Evolutionary conservation across 257 asterid species (phyloP).

Genomic region (Ilex asprella): DNA sequence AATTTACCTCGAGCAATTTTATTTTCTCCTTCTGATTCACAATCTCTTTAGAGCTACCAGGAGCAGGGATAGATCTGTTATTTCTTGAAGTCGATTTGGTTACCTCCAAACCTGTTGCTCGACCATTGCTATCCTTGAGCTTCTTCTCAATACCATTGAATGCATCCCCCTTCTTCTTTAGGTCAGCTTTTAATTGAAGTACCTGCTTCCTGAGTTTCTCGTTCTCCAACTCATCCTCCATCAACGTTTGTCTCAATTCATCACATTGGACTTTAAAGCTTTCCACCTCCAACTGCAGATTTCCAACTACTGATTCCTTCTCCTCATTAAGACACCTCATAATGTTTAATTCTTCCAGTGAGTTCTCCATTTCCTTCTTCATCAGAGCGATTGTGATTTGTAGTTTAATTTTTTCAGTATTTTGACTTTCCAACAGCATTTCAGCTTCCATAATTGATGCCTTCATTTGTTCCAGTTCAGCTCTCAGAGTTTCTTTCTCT

Average conservation of each 20-base stretch:
- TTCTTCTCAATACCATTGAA: slow-evolving; percentile 55
- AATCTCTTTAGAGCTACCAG: slow-evolving; percentile 46
- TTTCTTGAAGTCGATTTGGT: slow-evolving; percentile 26
- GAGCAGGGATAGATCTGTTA: slow-evolving; percentile 16
- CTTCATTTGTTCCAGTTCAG: slow-evolving; percentile 45
- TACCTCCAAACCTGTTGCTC: slow-evolving; percentile 27
- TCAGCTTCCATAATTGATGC: slow-evolving; percentile 39
- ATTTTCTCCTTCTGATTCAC: slow-evolving; percentile 64
- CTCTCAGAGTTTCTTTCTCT: slow-evolving; percentile 28
- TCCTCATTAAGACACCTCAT: slow-evolving; percentile 42
- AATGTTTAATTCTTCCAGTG: slow-evolving; percentile 29
- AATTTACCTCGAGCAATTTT: slow-evolving; percentile 72
- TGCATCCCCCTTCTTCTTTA: slow-evolving; percentile 60
- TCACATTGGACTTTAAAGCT: slow-evolving; percentile 37
- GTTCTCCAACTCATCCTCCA: slow-evolving; percentile 50
- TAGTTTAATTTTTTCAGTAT: slow-evolving; percentile 40
- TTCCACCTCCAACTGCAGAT: slow-evolving; percentile 43
- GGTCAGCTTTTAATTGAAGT: slow-evolving; percentile 35
- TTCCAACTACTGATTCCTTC: slow-evolving; percentile 36
- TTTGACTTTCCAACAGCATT: slow-evolving; percentile 32
- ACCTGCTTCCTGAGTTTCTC: slow-evolving; percentile 58
- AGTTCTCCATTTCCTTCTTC: slow-evolving; percentile 38
- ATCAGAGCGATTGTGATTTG: slow-evolving; percentile 31
- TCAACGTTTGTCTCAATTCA: slow-evolving; percentile 30
- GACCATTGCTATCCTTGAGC: slow-evolving; percentile 35